phyloP scores from a whole-genome alignment of 192 early-diverging fungal genomes.

The Diversispora epigaea region DNA sequence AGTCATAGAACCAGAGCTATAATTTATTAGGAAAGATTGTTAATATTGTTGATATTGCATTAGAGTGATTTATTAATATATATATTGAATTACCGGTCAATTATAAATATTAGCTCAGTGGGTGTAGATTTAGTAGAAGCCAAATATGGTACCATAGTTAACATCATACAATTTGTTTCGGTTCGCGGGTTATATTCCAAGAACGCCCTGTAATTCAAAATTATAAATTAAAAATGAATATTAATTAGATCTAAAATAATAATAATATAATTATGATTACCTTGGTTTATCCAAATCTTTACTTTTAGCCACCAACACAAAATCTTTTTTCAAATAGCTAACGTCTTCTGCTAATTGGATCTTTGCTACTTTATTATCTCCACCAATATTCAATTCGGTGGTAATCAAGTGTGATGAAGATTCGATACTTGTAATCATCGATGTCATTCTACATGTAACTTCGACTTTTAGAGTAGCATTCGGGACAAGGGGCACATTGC shows the following conservation, averaged over 20 bases:
- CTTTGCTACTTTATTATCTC: constrained; percentile 23
- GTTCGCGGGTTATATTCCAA: constrained; percentile 40
- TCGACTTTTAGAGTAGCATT: constrained; percentile 26
- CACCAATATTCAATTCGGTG: constrained; percentile 29
- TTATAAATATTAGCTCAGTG: constrained; percentile 47
- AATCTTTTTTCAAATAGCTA: constrained; percentile 44
- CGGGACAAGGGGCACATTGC: background rate
- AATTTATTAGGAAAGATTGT: background rate
- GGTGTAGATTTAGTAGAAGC: constrained; percentile 12
- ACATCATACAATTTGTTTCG: constrained; percentile 32
- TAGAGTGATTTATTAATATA: background rate
- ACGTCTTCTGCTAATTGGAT: constrained; percentile 18
- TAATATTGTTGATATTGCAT: background rate
- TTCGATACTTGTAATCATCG: constrained; percentile 40
- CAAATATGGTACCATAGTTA: too few relatives aligned
- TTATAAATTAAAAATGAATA: background rate
- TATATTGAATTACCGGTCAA: constrained; percentile 39
- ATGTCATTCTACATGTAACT: constrained; percentile 33
- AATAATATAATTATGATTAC: background rate
- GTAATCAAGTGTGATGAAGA: constrained; percentile 51
- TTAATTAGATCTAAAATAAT: background rate
- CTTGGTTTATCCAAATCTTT: constrained; percentile 39
- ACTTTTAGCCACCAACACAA: constrained; percentile 41
- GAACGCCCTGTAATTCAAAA: constrained; percentile 26
- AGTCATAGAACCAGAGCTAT: constrained; percentile 55